These are phyloP conservation scores for Grammothele lineata DNA, from an alignment of 768 basidiomycete species.

Conservation along the genomic window DNA sequence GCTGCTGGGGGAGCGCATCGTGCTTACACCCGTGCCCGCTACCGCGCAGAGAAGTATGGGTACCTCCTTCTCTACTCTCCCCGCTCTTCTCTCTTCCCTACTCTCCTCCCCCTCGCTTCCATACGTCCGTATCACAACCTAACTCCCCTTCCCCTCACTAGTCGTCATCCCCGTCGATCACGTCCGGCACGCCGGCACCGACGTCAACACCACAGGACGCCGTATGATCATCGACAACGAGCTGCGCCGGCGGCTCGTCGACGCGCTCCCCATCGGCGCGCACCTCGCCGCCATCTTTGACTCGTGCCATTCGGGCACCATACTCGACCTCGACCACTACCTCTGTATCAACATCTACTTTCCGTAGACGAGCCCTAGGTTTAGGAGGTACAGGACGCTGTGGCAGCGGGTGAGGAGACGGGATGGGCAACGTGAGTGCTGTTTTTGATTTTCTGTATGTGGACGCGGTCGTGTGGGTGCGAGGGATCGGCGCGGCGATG, in stretches of 20 bases:
- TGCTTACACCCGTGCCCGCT: too few species aligned
- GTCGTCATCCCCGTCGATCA: slow-evolving; percentile 10
- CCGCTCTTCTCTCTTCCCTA: too few species aligned
- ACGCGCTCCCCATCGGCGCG: slow-evolving; percentile 20
- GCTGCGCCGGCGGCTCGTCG: slow-evolving; percentile 18
- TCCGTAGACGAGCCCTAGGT: slow-evolving; percentile 19
- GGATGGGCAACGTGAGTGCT: background rate
- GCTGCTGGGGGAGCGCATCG: too few species aligned
- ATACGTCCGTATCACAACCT: too few species aligned
- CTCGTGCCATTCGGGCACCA: slow-evolving; percentile 16
- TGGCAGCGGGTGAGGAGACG: slow-evolving; percentile 14
- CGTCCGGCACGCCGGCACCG: background rate
- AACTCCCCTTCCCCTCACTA: background rate
- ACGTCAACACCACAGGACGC: slow-evolving; percentile 4
- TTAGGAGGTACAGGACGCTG: slow-evolving; percentile 15
- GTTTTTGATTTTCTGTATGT: too few species aligned
- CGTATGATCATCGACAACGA: slow-evolving; percentile 12
- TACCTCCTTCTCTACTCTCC: background rate
- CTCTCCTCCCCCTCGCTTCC: background rate
- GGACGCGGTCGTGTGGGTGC: too few species aligned
- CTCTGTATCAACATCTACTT: slow-evolving; percentile 22
- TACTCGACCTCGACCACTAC: slow-evolving; percentile 24
- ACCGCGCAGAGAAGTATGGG: slow-evolving; percentile 11
- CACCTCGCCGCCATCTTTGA: slow-evolving; percentile 19
- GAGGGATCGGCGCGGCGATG: too few species aligned